Conservation (phyloP, 2,329 filamentous ascomycete genomes). For the Ceratocystis cacaofunesta region DNA sequence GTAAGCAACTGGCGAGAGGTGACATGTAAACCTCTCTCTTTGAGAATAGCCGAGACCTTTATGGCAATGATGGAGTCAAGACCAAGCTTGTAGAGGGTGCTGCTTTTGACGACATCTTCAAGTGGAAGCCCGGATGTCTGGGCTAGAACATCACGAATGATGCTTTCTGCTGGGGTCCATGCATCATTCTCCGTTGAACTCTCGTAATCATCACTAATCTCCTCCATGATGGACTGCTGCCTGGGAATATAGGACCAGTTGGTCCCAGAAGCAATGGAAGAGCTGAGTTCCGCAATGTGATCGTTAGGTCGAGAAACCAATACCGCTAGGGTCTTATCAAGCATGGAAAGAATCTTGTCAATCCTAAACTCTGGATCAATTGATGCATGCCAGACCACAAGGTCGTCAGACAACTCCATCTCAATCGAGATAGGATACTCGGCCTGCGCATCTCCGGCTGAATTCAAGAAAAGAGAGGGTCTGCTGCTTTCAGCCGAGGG, state of each 20-base stretch:
- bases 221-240: background rate
- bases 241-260: background rate
- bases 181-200: background rate
- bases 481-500: background rate
- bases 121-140: conserved; percentile 46
- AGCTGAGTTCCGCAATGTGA: conserved; percentile 31
- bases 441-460: conserved; percentile 35
- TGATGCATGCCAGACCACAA: conserved; percentile 56
- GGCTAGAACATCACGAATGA: conserved; percentile 35
- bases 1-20: conserved; percentile 57
- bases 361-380: conserved; percentile 45
- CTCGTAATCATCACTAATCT: background rate
- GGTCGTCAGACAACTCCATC: conserved; percentile 46
- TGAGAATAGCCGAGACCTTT: conserved; percentile 59
- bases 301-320: conserved; percentile 17
- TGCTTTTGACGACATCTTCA: conserved; percentile 41
- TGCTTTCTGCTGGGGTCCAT: conserved; percentile 26
- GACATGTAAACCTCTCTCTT: conserved; percentile 45
- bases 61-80: conserved; percentile 88
- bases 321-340: conserved; percentile 33
- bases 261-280: background rate
- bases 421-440: conserved; percentile 76
- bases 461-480: background rate
- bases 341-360: conserved; percentile 35
- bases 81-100: conserved; percentile 68